Evolutionary conservation across 495 filamentous ascomycete genomes (phyloP), one percentile per base, ranked within the genome.

Genomic region (Corynascus novoguineensis): DNA sequence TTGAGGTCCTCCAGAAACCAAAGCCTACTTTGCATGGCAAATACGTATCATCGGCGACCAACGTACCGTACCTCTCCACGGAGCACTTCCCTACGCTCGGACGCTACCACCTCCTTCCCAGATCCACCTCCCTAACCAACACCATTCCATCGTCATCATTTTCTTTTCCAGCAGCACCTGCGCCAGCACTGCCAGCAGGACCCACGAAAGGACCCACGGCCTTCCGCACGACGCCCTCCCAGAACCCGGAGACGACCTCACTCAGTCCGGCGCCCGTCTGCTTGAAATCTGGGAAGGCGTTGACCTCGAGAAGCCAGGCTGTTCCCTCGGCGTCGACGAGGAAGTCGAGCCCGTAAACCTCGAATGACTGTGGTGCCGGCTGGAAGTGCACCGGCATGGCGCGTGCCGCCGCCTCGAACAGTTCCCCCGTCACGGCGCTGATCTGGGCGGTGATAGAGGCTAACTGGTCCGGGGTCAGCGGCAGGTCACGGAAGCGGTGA

Each of bases 211-310:
- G 58, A 3, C 57, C 54, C 1, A 92, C 83, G 27, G 77, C 89
- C 60, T 80, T 71, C 50, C 81, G 75, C 14, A 95, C 79, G 21
- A 86, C 85, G 42, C 78, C 86, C 63, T 83, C 79, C 77, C 92
- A 91, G 54, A 98, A 73, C 28, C 86, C 86, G 5, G 73, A 77
- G 12, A 98, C 84, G 52, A 97, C 70, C 5, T 74, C 79, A 63
- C 75, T 84, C 55, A 89, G 68, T 47, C 85, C 81, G 11, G 81
- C 83, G 3, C 93, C 92, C 12, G 90, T 96, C 81, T 97, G 92
- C 64, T 71, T 82, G 64, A 97, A 97, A 71, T 98, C 93, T 44
- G 93, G 93, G 70, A 92, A 98, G 1, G 92, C 87, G 73, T 98
- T 98, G n/a, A 95, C 80, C 76, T 98, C 93, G 50, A 98, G 69